Evolutionary conservation across 345 rosid species (phyloP).

Genomic region (Dipteronia sinensis): DNA sequence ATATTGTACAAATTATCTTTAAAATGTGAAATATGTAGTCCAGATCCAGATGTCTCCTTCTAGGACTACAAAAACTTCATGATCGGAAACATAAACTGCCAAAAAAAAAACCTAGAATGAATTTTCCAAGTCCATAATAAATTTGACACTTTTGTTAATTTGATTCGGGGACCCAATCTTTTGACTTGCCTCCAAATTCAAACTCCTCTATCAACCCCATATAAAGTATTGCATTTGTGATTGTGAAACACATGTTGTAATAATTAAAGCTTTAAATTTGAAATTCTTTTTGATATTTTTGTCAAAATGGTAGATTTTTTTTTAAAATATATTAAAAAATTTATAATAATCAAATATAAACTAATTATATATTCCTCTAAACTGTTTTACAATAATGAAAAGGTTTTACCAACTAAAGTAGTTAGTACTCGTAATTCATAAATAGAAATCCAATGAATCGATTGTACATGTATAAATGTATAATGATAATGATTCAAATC

Average conservation of each 20-base stretch:
- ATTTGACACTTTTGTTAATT: conserved; percentile 12
- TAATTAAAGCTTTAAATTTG: background rate
- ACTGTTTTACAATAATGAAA: too few species aligned
- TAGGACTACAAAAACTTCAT: conserved; percentile 32
- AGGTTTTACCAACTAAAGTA: too few species aligned
- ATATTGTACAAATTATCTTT: conserved; percentile 31
- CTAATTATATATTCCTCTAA: too few species aligned
- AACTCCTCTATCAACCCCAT: background rate
- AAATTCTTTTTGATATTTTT: background rate
- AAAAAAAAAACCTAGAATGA: conserved; percentile 18
- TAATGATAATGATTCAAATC: too few species aligned
- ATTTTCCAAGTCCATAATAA: background rate
- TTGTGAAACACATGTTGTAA: conserved; percentile 13
- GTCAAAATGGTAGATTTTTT: background rate
- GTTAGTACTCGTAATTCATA: too few species aligned
- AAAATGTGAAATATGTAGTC: conserved; percentile 28
- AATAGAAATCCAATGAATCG: too few species aligned
- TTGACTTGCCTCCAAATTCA: conserved; percentile 19
- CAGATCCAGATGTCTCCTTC: conserved; percentile 38
- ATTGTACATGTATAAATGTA: too few species aligned
- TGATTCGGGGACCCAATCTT: conserved; percentile 22
- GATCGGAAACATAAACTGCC: conserved; percentile 27
- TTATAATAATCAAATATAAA: too few species aligned
- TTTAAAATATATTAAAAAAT: too few species aligned
- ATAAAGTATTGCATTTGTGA: background rate